phyloP scores from a whole-genome alignment of 345 rosid genomes.

The Rhizophora apiculata region DNA sequence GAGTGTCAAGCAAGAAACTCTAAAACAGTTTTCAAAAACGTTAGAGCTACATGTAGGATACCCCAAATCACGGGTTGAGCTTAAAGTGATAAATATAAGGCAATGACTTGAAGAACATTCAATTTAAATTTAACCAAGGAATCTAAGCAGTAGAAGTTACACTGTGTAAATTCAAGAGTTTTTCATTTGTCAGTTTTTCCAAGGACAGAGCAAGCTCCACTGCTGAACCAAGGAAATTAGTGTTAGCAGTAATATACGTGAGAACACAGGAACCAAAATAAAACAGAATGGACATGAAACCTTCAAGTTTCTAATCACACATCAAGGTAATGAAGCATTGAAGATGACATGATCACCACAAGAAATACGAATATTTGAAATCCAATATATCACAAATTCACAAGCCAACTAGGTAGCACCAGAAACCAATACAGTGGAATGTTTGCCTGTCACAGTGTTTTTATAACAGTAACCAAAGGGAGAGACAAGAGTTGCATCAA shows the following conservation, averaged over 20 bases:
- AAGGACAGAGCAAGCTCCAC: conserved; percentile 34
- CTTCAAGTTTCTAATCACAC: too few species aligned
- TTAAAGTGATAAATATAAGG: neutral
- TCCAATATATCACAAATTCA: too few species aligned
- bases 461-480: too few species aligned
- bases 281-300: too few species aligned
- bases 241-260: neutral
- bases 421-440: neutral
- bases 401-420: neutral
- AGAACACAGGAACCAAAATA: too few species aligned
- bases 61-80: neutral
- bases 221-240: conserved; percentile 14
- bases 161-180: conserved; percentile 25
- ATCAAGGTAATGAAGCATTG: too few species aligned
- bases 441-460: neutral
- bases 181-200: conserved; percentile 30
- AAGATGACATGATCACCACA: too few species aligned
- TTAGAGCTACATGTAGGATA: neutral
- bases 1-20: neutral
- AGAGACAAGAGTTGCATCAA: neutral
- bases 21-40: neutral
- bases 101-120: neutral
- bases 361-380: too few species aligned
- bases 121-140: neutral
- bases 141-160: conserved; percentile 8